Conservation (phyloP, 805 yeast species). For the Nakazawaea ernobii region DNA sequence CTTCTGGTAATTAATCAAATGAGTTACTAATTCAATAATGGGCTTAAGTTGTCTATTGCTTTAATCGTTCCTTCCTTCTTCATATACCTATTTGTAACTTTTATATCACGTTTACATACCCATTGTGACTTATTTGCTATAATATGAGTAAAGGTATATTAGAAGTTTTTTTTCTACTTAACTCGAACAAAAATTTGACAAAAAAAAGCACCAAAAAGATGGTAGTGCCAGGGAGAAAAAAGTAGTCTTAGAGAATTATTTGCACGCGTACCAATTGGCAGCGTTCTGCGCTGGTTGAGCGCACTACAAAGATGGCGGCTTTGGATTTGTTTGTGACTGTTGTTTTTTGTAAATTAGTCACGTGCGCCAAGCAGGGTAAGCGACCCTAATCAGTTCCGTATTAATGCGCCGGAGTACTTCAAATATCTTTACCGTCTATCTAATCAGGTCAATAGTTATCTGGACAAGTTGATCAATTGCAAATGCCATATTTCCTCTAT, state of each 20-base stretch:
- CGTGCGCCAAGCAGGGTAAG: neutral
- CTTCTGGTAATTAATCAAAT: too few relatives aligned
- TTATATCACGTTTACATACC: constrained; percentile 3
- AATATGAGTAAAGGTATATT: neutral
- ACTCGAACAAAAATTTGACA: neutral
- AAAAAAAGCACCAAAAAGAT: neutral
- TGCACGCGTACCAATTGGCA: too few relatives aligned
- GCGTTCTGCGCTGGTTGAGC: too few relatives aligned
- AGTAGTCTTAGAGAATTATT: neutral
- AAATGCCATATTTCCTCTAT: too few relatives aligned
- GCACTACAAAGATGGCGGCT: neutral
- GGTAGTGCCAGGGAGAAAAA: neutral
- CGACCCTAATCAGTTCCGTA: neutral
- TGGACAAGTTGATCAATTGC: too few relatives aligned
- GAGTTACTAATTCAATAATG: too few relatives aligned
- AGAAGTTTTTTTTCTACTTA: neutral
- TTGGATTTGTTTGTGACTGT: neutral
- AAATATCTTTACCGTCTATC: constrained; percentile 2
- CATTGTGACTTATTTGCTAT: constrained; percentile 11
- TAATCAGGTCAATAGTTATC: neutral
- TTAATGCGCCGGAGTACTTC: constrained; percentile 3
- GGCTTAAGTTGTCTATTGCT: too few relatives aligned
- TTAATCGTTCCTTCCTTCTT: too few relatives aligned
- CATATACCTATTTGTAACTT: neutral
- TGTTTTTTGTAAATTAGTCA: neutral